Evolutionary conservation across 257 asterid species (phyloP).

Genomic region (Solanum piurae): DNA sequence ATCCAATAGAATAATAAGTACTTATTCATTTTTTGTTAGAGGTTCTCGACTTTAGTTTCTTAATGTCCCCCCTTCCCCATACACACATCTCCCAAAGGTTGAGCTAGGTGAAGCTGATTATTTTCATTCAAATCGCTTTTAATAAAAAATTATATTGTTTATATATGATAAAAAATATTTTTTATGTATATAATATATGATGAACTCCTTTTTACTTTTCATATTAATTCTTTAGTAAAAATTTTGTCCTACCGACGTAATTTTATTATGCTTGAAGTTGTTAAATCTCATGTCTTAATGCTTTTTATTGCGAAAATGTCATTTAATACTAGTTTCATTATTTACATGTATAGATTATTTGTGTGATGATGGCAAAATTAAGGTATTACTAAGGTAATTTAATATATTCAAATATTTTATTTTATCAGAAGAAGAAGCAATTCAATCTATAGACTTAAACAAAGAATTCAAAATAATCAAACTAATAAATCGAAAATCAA

Average conservation of each 20-base stretch:
- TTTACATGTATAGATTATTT: not conserved
- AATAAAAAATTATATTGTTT: too few relatives aligned
- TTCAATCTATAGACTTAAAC: not conserved
- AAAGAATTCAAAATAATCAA: not conserved
- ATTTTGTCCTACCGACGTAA: too few relatives aligned
- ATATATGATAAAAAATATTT: too few relatives aligned
- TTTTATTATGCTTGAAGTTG: not conserved
- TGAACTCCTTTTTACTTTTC: too few relatives aligned
- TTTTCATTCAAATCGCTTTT: fast-evolving
- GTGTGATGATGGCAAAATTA: not conserved
- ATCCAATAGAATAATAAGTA: too few relatives aligned
- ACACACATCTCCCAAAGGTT: too few relatives aligned
- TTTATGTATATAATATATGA: not conserved
- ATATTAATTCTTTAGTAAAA: too few relatives aligned
- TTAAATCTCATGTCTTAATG: not conserved
- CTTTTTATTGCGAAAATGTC: not conserved
- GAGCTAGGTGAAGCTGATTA: fast-evolving
- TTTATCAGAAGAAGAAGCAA: not conserved
- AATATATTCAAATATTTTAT: not conserved
- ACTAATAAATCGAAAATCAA: too few relatives aligned
- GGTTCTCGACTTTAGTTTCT: too few relatives aligned
- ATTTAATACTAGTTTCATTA: not conserved
- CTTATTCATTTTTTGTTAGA: too few relatives aligned
- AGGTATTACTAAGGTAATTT: not conserved
- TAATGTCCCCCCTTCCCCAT: too few relatives aligned